phyloP scores from a whole-genome alignment of 2,329 filamentous ascomycete species.

The Akanthomyces dipterigenus region DNA sequence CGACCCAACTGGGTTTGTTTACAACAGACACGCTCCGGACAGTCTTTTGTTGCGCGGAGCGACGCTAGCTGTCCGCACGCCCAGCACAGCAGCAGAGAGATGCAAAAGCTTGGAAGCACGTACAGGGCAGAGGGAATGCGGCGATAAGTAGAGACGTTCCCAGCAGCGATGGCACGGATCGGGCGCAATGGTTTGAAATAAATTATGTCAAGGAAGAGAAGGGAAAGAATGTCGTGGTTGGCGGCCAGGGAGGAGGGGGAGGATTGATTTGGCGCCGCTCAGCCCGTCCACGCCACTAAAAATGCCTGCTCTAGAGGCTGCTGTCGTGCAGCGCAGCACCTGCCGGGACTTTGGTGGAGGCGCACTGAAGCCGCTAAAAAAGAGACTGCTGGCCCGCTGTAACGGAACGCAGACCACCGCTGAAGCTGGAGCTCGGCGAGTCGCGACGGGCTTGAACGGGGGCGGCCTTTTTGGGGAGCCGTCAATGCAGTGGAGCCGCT shows the following conservation, averaged over 20 bases:
- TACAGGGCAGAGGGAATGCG: background rate
- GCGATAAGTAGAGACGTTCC: background rate
- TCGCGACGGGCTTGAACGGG: conserved; percentile 7
- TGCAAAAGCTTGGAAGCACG: background rate
- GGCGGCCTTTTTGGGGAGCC: conserved; percentile 1
- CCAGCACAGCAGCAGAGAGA: background rate
- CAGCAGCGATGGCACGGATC: background rate
- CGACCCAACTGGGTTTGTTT: conserved; percentile 12
- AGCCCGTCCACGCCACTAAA: background rate
- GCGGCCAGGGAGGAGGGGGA: background rate
- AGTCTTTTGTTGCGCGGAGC: conserved; percentile 1
- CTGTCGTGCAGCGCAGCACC: background rate
- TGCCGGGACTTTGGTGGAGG: background rate
- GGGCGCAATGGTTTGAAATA: background rate
- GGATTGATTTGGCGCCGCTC: background rate
- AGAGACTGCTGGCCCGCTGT: background rate
- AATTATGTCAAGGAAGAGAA: background rate
- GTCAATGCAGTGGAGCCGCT: background rate
- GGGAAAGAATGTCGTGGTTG: background rate
- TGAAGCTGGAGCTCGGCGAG: conserved; percentile 11
- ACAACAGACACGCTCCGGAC: conserved; percentile 2
- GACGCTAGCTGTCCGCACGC: background rate
- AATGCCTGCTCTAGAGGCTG: background rate
- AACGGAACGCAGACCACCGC: background rate
- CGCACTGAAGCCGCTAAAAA: background rate